Evolutionary conservation across 176 grass and related monocot genomes (phyloP), one percentile per base, ranked within the genome.

Genomic region (Lolium perenne): DNA sequence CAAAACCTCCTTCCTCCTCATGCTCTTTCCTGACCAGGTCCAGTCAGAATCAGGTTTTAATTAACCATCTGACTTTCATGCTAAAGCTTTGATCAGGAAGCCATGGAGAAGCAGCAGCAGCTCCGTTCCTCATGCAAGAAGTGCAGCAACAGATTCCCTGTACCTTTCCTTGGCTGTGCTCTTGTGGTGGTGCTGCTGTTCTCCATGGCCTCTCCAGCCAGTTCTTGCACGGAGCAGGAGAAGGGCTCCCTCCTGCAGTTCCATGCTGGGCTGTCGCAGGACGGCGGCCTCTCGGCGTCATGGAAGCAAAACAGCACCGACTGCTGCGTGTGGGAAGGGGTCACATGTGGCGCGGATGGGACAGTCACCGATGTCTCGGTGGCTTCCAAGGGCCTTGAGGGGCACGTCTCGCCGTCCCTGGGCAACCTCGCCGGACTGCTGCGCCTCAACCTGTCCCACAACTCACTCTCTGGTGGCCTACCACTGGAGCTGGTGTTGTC

Each of bases 361-460:
- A 41, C 10, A 5, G 62, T 92, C 25, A 77, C 80, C 5, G 43
- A 76, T 43, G 10, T 92, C 7, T 77, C 38, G 13, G 66, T 92
- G 54, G 74, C 87, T 72, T 62, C 66, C 4, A 80, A 9, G 62
- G 81, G 68, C 40, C 91, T 92, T 65, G 21, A 73, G 69, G 91
- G 91, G 9, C 10, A 0, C 22, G 23, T 92, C 21, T 90, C 84
- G 16, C 87, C 87, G 0, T 80, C 25, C 7, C 79, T 92, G 2
- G 21, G 79, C 40, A 92, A 92, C 56, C 84, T 92, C 21, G 47
- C 80, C 4, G 18, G 69, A 0, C 49, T 92, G 23, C 40, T 86
- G 74, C 81, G 22, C 17, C 74, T 92, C 46, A 83, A 90, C 74
- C 84, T 92, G 38, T 92, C 91, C 18, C 29, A 87, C 70, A 92